Evolutionary conservation across 768 basidiomycete species (phyloP).

Genomic region (Psilocybe cyanescens): DNA sequence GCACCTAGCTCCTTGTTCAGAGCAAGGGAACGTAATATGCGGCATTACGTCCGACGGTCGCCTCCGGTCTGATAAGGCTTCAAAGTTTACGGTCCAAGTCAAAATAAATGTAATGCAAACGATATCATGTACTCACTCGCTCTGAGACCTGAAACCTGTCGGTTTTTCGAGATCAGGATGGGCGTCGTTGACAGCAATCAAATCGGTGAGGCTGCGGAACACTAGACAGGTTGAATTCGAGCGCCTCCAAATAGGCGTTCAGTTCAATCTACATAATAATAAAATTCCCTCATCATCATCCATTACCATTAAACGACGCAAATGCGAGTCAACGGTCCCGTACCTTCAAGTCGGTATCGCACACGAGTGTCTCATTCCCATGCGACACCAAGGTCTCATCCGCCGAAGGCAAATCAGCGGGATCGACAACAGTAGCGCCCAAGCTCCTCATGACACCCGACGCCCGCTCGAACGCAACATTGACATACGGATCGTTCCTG

Average conservation of each 20-base stretch:
- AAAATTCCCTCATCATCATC: background rate
- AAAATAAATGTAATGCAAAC: background rate
- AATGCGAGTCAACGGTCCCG: background rate
- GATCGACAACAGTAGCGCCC: slow-evolving; percentile 61
- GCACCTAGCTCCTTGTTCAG: slow-evolving; percentile 48
- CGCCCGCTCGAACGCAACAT: slow-evolving; percentile 40
- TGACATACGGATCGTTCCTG: slow-evolving; percentile 23
- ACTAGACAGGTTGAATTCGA: slow-evolving; percentile 56
- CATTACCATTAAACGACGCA: background rate
- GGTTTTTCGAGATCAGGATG: slow-evolving; percentile 54
- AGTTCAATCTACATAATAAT: slow-evolving; percentile 51
- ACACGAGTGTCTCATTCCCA: slow-evolving; percentile 55
- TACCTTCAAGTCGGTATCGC: slow-evolving; percentile 62
- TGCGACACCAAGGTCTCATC: slow-evolving; percentile 48
- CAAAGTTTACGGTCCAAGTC: background rate
- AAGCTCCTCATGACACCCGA: slow-evolving; percentile 37
- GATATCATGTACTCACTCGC: slow-evolving; percentile 27
- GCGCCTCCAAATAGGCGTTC: slow-evolving; percentile 46
- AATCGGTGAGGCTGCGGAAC: slow-evolving; percentile 54
- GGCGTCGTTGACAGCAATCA: slow-evolving; percentile 59
- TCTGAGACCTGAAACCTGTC: slow-evolving; percentile 39
- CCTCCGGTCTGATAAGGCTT: slow-evolving; percentile 41
- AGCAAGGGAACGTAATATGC: slow-evolving; percentile 45
- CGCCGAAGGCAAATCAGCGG: slow-evolving; percentile 60
- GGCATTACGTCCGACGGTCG: slow-evolving; percentile 41